A percentile compares a stretch with the other conserved stretches of the same genome.
These are phyloP conservation scores for Polytolypa hystricis DNA, from an alignment of 2,329 filamentous ascomycete species.

Conservation along the genomic window DNA sequence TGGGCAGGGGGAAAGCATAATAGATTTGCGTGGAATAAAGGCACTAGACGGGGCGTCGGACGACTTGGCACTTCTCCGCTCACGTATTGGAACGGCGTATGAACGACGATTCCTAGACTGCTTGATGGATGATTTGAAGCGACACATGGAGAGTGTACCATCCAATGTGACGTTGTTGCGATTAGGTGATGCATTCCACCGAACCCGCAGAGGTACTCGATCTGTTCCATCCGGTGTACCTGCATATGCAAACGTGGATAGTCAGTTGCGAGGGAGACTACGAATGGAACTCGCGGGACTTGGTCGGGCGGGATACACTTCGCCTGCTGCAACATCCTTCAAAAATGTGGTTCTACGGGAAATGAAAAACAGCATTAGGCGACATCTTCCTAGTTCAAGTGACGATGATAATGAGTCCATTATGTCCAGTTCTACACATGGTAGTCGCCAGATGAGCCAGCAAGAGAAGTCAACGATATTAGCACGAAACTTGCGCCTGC, in stretches of 20 bases:
- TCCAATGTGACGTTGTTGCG: conserved; percentile 64
- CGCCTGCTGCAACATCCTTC: conserved; percentile 70
- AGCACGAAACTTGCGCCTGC: conserved; percentile 72
- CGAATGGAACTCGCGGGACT: conserved; percentile 63
- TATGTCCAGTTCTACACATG: conserved; percentile 70
- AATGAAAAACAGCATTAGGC: conserved; percentile 72
- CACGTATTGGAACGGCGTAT: conserved; percentile 76
- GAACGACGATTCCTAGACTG: conserved; percentile 69
- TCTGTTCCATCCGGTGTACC: conserved; percentile 61
- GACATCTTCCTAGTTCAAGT: conserved; percentile 78
- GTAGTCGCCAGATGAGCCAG: conserved; percentile 57
- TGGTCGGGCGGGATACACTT: conserved; percentile 69
- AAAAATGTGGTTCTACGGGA: conserved; percentile 76
- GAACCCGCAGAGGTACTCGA: conserved; percentile 56
- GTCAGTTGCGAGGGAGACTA: conserved; percentile 59
- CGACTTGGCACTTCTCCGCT: conserved; percentile 64
- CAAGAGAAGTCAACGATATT: conserved; percentile 85
- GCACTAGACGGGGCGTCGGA: conserved; percentile 70
- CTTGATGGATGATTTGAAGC: conserved; percentile 65
- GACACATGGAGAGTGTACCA: conserved; percentile 67
- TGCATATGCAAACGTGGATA: conserved; percentile 63
- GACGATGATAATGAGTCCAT: conserved; percentile 90
- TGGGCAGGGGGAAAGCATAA: conserved; percentile 30
- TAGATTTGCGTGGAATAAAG: conserved; percentile 66
- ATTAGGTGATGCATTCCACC: conserved; percentile 69